A percentile compares a stretch with the other conserved stretches of the same genome.
phyloP scores from a whole-genome alignment of 768 basidiomycete genomes.

The Mycena haematopus region DNA sequence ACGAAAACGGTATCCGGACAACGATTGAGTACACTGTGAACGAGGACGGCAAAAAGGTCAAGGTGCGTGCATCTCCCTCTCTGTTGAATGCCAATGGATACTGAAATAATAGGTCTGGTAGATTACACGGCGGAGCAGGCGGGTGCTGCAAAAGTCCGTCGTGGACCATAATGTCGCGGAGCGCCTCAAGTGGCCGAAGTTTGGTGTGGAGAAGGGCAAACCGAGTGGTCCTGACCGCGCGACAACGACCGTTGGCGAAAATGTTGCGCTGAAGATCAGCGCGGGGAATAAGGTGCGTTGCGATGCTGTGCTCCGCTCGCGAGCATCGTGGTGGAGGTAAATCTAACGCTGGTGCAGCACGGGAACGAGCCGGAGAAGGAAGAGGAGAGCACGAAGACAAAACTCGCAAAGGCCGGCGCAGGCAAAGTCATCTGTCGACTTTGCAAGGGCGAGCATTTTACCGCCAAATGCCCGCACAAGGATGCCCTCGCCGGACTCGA shows the following conservation, averaged over 20 bases:
- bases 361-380: slow-evolving; percentile 69
- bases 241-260: slow-evolving; percentile 89
- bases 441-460: slow-evolving; percentile 98
- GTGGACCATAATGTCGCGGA: slow-evolving; percentile 97
- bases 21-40: slow-evolving; percentile 83
- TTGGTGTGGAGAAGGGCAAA: slow-evolving; percentile 89
- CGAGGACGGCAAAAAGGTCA: slow-evolving; percentile 94
- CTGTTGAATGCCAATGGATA: neutral
- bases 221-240: slow-evolving; percentile 89
- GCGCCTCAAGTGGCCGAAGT: slow-evolving; percentile 92
- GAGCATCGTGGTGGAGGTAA: neutral
- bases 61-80: slow-evolving; percentile 53
- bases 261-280: slow-evolving; percentile 52
- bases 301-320: neutral
- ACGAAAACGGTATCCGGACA: slow-evolving; percentile 89
- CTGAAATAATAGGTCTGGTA: slow-evolving; percentile 35
- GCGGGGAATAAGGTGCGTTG: slow-evolving; percentile 64
- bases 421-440: slow-evolving; percentile 92
- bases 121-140: slow-evolving; percentile 87
- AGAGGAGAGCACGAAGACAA: slow-evolving; percentile 70
- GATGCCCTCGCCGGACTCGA: slow-evolving; percentile 86
- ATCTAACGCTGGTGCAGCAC: slow-evolving; percentile 40
- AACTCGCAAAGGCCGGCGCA: slow-evolving; percentile 74
- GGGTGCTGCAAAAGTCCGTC: slow-evolving; percentile 85
- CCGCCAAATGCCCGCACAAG: slow-evolving; percentile 98